Conservation (phyloP, 1,284 basidiomycete species). For the Heterobasidion parviporum region DNA sequence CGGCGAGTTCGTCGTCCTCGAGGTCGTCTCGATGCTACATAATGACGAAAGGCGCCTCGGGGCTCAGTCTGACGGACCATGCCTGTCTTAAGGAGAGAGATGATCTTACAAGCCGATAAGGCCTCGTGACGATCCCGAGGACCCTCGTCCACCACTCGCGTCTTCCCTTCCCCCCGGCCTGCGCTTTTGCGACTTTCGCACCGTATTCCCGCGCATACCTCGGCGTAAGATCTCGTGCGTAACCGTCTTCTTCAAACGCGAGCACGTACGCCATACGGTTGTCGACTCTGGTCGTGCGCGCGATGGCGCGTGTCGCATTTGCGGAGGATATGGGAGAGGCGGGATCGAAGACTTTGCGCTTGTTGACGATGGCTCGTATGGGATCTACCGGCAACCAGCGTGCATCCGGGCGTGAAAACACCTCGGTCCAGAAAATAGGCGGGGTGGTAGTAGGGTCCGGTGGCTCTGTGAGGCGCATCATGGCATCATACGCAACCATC, state of each 20-base stretch:
- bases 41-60: conserved; percentile 3
- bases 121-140: conserved; percentile 53
- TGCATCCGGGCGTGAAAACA: conserved; percentile 88
- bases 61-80: conserved; percentile 2
- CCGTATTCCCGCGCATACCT: conserved; percentile 79
- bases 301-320: conserved; percentile 23
- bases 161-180: conserved; percentile 65
- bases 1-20: conserved; percentile 89
- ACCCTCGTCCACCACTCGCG: conserved; percentile 84
- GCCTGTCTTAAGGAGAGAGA: conserved; percentile 3
- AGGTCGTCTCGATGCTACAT: conserved; percentile 84
- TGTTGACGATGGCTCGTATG: conserved; percentile 72
- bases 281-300: conserved; percentile 33
- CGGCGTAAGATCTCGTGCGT: conserved; percentile 66
- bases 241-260: conserved; percentile 88
- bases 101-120: conserved; percentile 70
- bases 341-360: conserved; percentile 82
- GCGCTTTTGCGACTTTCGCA: conserved; percentile 76
- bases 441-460: conserved; percentile 56
- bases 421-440: conserved; percentile 96
- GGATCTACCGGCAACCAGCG: conserved; percentile 94
- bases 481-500: too few species aligned
- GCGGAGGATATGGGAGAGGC: conserved; percentile 40
- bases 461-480: conserved; percentile 18
- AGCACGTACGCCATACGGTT: conserved; percentile 93